Evolutionary conservation across 2,329 filamentous ascomycete species (phyloP).

Genomic region (Fonsecaea nubica): DNA sequence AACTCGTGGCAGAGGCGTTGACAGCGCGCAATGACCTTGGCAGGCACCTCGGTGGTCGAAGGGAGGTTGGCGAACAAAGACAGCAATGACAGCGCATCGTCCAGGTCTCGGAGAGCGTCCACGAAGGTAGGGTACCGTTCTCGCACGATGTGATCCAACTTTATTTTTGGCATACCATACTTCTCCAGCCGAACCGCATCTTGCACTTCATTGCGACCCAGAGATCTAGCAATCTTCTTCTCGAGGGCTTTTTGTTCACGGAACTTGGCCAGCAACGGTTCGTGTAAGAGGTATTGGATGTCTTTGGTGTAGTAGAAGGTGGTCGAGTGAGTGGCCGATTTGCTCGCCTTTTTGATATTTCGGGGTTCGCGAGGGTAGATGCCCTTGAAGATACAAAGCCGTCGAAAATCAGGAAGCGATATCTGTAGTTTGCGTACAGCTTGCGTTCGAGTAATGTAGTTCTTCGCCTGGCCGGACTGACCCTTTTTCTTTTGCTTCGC

Average conservation of each 20-base stretch:
- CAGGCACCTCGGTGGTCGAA: slow-evolving; percentile 84
- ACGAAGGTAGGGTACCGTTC: slow-evolving; percentile 98
- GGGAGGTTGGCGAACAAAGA: slow-evolving; percentile 98
- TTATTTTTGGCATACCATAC: slow-evolving; percentile 86
- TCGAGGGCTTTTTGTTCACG: slow-evolving; percentile 95
- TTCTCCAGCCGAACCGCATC: slow-evolving; percentile 90
- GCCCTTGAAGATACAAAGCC: slow-evolving; percentile 99
- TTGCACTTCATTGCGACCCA: slow-evolving; percentile 87
- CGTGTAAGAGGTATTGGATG: slow-evolving; percentile 97
- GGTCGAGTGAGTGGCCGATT: slow-evolving; percentile 85
- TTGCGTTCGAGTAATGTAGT: slow-evolving; percentile 97
- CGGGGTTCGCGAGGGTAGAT: slow-evolving; percentile 98
- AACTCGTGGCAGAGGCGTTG: slow-evolving; percentile 94
- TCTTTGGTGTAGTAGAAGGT: slow-evolving; percentile 95
- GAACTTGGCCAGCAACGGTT: slow-evolving; percentile 92
- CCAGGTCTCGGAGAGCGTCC: slow-evolving; percentile 90
- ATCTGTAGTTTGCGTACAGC: slow-evolving; percentile 98
- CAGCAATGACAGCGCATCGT: slow-evolving; percentile 95
- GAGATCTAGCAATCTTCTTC: slow-evolving; percentile 94
- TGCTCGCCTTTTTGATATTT: slow-evolving; percentile 95
- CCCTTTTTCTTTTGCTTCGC: slow-evolving; percentile 88
- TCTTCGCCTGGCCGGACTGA: slow-evolving; percentile 89
- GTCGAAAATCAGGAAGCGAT: slow-evolving; percentile 94
- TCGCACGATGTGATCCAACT: slow-evolving; percentile 94
- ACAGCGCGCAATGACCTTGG: slow-evolving; percentile 94